Conservation (phyloP, 2,329 filamentous ascomycete species). For the Epichloe amarillans region DNA sequence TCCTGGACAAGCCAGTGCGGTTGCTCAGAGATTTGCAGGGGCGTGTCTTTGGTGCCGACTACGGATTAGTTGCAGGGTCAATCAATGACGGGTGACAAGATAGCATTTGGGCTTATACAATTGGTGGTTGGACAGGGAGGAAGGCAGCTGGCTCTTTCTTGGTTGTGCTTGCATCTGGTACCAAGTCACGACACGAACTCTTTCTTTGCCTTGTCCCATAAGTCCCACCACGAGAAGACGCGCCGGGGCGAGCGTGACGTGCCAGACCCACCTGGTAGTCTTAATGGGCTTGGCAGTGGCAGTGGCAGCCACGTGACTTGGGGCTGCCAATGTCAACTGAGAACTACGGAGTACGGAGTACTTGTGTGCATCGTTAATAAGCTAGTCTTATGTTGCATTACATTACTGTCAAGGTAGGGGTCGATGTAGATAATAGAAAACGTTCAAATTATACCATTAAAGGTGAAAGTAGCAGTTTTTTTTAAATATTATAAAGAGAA, state of each 20-base stretch:
- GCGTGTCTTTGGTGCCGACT: background rate
- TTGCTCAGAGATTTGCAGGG: background rate
- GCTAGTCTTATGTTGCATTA: too few relatives aligned
- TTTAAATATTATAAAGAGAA: too few relatives aligned
- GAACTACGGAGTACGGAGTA: background rate
- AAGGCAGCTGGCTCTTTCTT: background rate
- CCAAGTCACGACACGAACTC: background rate
- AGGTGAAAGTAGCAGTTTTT: too few relatives aligned
- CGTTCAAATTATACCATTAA: too few relatives aligned
- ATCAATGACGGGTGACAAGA: background rate
- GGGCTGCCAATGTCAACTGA: conserved; percentile 3
- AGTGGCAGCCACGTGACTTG: conserved; percentile 17
- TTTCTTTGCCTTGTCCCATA: background rate
- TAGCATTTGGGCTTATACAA: background rate
- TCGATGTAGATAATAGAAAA: too few relatives aligned
- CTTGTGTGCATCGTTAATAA: background rate
- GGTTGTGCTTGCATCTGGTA: background rate
- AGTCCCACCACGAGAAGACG: conserved; percentile 13
- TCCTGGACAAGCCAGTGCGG: background rate
- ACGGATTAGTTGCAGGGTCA: background rate
- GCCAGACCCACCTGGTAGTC: conserved; percentile 18
- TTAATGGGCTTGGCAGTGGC: conserved; percentile 6
- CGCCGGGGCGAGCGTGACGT: conserved; percentile 23
- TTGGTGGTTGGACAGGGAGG: background rate
- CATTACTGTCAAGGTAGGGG: too few relatives aligned